A percentile compares a stretch with the other conserved stretches of the same genome.
These are phyloP conservation scores for Lachnellula cervina DNA, from an alignment of 2,329 filamentous ascomycete genomes.

Conservation along the genomic window DNA sequence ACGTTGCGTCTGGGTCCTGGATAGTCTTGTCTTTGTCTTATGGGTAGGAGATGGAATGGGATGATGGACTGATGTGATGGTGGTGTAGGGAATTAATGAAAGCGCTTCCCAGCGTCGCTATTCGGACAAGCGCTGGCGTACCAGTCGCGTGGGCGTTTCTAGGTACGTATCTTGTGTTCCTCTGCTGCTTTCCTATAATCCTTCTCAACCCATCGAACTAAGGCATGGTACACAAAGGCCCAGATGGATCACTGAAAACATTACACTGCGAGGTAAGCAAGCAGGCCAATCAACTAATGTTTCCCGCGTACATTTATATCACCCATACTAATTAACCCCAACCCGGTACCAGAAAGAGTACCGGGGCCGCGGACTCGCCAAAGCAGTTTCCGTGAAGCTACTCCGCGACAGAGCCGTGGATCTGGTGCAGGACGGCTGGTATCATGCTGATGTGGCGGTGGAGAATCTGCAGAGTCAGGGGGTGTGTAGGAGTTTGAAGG, in stretches of 20 bases:
- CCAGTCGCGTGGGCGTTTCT: conserved; percentile 61
- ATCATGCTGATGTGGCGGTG: conserved; percentile 58
- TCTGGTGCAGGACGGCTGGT: conserved; percentile 47
- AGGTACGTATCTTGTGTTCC: conserved; percentile 1
- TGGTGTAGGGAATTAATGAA: conserved; percentile 24
- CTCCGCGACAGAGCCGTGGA: conserved; percentile 45
- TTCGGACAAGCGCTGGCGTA: conserved; percentile 39
- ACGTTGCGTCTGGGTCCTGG: background rate
- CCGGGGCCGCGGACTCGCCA: conserved; percentile 59
- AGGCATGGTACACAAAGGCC: conserved; percentile 34
- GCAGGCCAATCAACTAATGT: background rate
- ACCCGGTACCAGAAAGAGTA: conserved; percentile 42
- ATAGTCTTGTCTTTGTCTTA: background rate
- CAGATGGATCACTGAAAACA: conserved; percentile 57
- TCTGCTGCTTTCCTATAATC: background rate
- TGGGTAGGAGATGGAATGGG: conserved; percentile 23
- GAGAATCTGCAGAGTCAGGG: conserved; percentile 56
- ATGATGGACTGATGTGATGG: no score
- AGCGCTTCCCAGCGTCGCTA: conserved; percentile 42
- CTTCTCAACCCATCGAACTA: no score
- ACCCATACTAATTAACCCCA: background rate
- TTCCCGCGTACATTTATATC: background rate
- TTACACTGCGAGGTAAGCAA: conserved; percentile 51
- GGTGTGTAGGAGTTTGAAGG: conserved; percentile 53
- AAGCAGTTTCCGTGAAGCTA: conserved; percentile 53